Evolutionary conservation across 345 rosid species (phyloP), one percentile per base, ranked within the genome.

Genomic region (Microcos paniculata): DNA sequence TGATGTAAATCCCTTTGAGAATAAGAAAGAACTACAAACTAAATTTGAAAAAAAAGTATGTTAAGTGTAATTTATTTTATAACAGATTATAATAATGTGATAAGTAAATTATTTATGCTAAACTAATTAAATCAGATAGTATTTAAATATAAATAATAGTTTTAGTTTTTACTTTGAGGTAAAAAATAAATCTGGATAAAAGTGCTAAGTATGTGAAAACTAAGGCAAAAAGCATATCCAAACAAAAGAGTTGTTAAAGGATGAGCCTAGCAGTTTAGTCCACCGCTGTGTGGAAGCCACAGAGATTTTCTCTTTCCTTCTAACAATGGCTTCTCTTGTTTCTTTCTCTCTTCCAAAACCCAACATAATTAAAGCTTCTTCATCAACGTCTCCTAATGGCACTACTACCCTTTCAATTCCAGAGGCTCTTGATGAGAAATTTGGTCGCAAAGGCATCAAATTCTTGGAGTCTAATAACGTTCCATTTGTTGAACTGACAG

Each of bases 361-460:
- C 76, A 80, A 53, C 76, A 70, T 84, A 51, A 61, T 82, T 62
- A 83, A 75, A 76, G 89, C 91, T 42, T 72, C 77, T 62, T 75
- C 80, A 21, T 51, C 70, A 30, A 9, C 85, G 42, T 24, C 56
- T 4, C 35, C 81, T 42, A 31, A 82, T 11, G 21, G 83, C 0
- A 35, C 81, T 45, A 73, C 78, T 3, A 31, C 79, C 23, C 62
- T 76, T 51, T n/a, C 84, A 46, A 72, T 80, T 66, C 74, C 87
- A 3, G 94, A 88, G 8, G 66, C 79, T 35, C 90, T 95, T 43
- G 85, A 86, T 63, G 90, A 88, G 1, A 89, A 82, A 77, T 90
- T 90, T 23, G 90, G 92, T 40, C 78, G 91, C 35, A 93, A 91
- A 74, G 99, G 99, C 23, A 88, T 95, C 78, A 90, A 87, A 52